Evolutionary conservation across 331 rosid species (phyloP).

Genomic region (Stylosanthes scabra): DNA sequence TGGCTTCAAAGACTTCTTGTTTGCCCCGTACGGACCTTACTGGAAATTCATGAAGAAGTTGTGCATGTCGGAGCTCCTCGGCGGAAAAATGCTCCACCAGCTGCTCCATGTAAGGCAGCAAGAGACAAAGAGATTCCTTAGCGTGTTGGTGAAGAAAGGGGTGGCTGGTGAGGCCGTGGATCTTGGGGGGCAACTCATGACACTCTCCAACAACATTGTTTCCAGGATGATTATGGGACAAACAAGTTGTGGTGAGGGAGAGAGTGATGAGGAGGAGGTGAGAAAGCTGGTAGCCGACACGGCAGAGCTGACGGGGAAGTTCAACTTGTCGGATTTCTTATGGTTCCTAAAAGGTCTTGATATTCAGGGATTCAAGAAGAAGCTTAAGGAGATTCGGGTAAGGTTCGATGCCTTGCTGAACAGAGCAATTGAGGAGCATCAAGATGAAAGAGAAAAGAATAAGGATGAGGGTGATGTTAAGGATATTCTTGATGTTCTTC

Average conservation of each 20-base stretch:
- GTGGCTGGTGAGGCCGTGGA: slow-evolving; percentile 32
- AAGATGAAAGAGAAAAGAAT: slow-evolving; percentile 38
- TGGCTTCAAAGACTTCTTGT: slow-evolving; percentile 43
- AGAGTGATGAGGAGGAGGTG: slow-evolving; percentile 24
- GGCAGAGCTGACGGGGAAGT: slow-evolving; percentile 42
- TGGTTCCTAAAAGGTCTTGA: slow-evolving; percentile 52
- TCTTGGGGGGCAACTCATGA: slow-evolving; percentile 39
- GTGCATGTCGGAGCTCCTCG: slow-evolving; percentile 57
- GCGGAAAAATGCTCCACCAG: slow-evolving; percentile 38
- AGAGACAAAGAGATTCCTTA: slow-evolving; percentile 40
- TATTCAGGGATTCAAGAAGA: slow-evolving; percentile 52
- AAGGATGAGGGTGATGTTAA: not conserved
- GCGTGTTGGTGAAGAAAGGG: slow-evolving; percentile 22
- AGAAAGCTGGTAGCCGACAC: slow-evolving; percentile 43
- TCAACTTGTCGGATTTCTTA: slow-evolving; percentile 50
- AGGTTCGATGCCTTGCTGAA: slow-evolving; percentile 45
- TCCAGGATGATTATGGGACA: slow-evolving; percentile 42
- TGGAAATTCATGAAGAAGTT: slow-evolving; percentile 62
- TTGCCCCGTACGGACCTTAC: slow-evolving; percentile 53
- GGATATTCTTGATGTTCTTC: slow-evolving; percentile 52
- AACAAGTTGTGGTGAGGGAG: slow-evolving; percentile 27
- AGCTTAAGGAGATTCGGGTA: slow-evolving; percentile 35
- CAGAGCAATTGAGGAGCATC: slow-evolving; percentile 45
- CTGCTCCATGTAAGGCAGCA: slow-evolving; percentile 33
- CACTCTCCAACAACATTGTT: slow-evolving; percentile 35